Base-by-base conservation (phyloP, 179 eudicot genomes). In the Beta lomatogona region DNA sequence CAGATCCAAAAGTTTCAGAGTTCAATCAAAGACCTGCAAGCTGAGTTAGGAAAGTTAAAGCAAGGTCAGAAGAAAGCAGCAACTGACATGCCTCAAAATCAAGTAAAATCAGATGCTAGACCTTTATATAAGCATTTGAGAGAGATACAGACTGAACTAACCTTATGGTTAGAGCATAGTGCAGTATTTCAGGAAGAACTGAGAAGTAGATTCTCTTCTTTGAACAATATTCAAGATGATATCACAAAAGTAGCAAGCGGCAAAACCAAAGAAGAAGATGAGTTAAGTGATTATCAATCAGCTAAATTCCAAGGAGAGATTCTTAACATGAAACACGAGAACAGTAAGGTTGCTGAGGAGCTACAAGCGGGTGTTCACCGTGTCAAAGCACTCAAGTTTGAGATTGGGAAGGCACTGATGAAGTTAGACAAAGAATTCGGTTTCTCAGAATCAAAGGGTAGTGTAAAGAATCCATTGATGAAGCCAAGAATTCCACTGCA, bases 231-330 rank as follows among this genome's bases (percentile, higher is more conserved):
- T 36, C 96, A 94, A 46, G 90, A 89, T 36, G 97, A 92, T 82
- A 91, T 94, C 70, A 82, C 76, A 9, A 85, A 83, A 73, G 77
- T 88, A 25, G 82, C 89, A 0, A 86, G 60, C 79, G 86, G 73
- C 8, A 90, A 86, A 6, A 58, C 76, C 14, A 82, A 86, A 59
- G 83, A 77, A 66, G 86, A 84, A 6, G 70, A 73, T 44, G 87
- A 75, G 66, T 86, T 95, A 50, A 85, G 82, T 59, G 84, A 85
- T 64, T 89, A 87, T 67, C 90, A 93, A 76, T 92, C 97, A 12
- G 98, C 97, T 1, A 93, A 90, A 87, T 92, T 95, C 76, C 95
- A 92, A 58, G 99, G 98, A 45, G 99, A 93, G 83, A 77, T 95
- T 66, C 64, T 90, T 50, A 93, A 95, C 79, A 95, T 95, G 99